Base-by-base conservation (phyloP, 805 yeast species). In the Yamadazyma olivae region DNA sequence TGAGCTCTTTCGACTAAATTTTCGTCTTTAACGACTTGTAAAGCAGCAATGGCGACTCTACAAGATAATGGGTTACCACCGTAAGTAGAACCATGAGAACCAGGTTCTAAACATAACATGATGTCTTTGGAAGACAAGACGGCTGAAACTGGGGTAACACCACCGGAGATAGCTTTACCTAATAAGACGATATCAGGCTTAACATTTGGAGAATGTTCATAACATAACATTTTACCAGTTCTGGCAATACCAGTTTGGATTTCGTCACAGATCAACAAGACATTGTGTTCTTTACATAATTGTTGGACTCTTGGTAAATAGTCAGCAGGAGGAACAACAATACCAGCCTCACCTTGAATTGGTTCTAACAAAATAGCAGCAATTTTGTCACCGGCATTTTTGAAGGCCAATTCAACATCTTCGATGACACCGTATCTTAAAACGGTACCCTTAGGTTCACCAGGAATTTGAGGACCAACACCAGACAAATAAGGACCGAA, bases 311-410 rank as follows among this genome's bases (percentile, higher is more conserved):
- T 67, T 35, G 79, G 63, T 48, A 91, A 74, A 68, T 90, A 91
- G 51, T 77, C 95, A 33, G 59, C 66, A 47, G 93, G 93, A 36
- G 98, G 97, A 17, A 90, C 96, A 18, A 90, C 91, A 48, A 91
- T 91, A 50, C 98, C 98, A 22, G 98, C 98, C 62, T 91, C 98
- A 60, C 98, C 98, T 63, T 91, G 98, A 54, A 90, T 90, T 44
- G 97, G 97, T 67, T 91, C 98, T 50, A 91, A 77, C 46, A 91
- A 67, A 48, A 91, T 77, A 27, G 96, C 98, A 30, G 96, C 95
- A 46, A 91, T 79, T 58, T 79, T 81, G 59, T 85, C 91, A 46
- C 96, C 96, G 17, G 91, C 88, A 39, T 76, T 76, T 46, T 73
- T 68, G 53, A 90, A 80, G 2, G 95, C 96, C 49, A 71, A 70